Evolutionary conservation across 257 asterid species (phyloP).

Genomic region (Penstemon davidsonii): DNA sequence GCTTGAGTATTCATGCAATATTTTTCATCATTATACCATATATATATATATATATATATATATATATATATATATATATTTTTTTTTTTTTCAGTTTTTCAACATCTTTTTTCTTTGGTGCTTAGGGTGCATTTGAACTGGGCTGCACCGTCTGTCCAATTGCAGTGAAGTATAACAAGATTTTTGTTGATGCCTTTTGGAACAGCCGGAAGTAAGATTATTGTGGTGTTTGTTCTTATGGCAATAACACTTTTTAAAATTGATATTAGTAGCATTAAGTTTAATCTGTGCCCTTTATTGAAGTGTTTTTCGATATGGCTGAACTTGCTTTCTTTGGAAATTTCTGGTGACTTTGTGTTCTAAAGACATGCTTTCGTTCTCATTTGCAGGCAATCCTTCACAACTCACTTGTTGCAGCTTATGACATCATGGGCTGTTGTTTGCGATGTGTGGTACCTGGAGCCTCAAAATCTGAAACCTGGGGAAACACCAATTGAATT

Average conservation of each 20-base stretch:
- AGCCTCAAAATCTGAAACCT: conserved; percentile 87
- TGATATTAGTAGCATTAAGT: too few species aligned
- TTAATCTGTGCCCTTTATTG: too few species aligned
- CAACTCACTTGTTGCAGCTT: conserved; percentile 89
- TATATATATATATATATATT: too few species aligned
- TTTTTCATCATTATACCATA: too few species aligned
- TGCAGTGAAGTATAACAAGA: conserved; percentile 96
- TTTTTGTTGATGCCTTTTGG: conserved; percentile 98
- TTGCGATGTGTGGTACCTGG: conserved; percentile 98
- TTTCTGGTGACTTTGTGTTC: too few species aligned
- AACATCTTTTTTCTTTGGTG: conserved; percentile 29
- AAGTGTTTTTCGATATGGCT: too few species aligned
- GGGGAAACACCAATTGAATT: conserved; percentile 92
- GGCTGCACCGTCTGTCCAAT: conserved; percentile 94
- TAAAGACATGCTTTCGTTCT: not conserved
- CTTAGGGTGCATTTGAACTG: conserved; percentile 95
- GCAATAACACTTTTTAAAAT: too few species aligned
- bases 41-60: too few species aligned
- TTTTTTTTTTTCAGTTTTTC: not conserved
- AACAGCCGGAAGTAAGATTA: conserved; percentile 75
- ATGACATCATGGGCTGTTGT: conserved; percentile 99
- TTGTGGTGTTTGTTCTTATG: not conserved
- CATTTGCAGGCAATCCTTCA: conserved; percentile 83
- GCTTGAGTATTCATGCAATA: too few species aligned
- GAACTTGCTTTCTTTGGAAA: too few species aligned